Evolutionary conservation across 768 basidiomycete genomes (phyloP), one percentile per base, ranked within the genome.

Genomic region (Gloeostereum incarnatum): DNA sequence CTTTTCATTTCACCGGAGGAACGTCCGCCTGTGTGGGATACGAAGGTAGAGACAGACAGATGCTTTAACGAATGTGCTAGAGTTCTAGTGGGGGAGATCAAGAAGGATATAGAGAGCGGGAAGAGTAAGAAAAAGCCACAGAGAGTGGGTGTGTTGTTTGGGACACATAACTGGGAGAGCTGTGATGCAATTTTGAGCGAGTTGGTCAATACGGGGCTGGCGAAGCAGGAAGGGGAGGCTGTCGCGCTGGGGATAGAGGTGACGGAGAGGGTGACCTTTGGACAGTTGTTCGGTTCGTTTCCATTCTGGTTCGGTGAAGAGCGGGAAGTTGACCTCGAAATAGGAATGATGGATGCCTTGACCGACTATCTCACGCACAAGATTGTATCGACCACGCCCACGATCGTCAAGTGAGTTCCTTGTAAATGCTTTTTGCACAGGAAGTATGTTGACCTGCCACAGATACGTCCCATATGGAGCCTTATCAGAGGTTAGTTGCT

Each of bases 311-410:
- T 33, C 14, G 14, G n/a, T 6, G 14, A 14, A 21, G 3, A 32
- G 36, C 11, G 14, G n/a, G 6, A 17, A 23, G 17, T 48, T 31
- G 21, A 36, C 4, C 17, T 27, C 42, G 34, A 20, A 16, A 17
- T 37, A 90, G 88, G 90, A 4, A 93, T 96, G 89, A 75, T 77
- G 29, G 89, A 92, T 49, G 75, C 78, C 31, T 60, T 96, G 36
- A 86, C 86, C 2, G 69, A 87, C 43, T 68, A 75, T 47, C 61
- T 93, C 14, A 80, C 78, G 2, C 56, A 60, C 1, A 69, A 65
- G 23, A 78, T 76, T 16, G 61, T 54, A 36, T 66, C 66, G 0
- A 48, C 42, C 13, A 61, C 66, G n/a, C 89, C 91, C 0, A 72
- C 87, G 39, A 76, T 87, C 0, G 68, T 90, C 59, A 94, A 94